Evolutionary conservation across 108 stramenopile species (phyloP).

Genomic region (Mayamaea pseudoterrestris): DNA sequence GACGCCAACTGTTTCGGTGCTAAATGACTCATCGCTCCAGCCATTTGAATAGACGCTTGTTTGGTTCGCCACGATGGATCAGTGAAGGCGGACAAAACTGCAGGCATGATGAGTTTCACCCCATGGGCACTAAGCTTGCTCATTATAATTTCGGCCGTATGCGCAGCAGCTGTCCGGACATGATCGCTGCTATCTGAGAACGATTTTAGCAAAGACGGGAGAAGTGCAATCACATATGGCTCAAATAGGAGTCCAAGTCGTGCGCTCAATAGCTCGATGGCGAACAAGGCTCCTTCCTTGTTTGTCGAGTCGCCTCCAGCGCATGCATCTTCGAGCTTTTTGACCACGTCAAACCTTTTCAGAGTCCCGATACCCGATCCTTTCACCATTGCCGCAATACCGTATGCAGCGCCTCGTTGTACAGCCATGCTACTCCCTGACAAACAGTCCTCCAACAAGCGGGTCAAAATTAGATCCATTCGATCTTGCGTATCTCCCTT

Average conservation of each 20-base stretch:
- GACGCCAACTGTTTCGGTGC: slow-evolving; percentile 96
- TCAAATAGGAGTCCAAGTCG: slow-evolving; percentile 94
- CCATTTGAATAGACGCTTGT: slow-evolving; percentile 90
- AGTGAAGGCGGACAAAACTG: slow-evolving; percentile 87
- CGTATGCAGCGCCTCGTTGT: slow-evolving; percentile 90
- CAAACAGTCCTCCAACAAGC: slow-evolving; percentile 52
- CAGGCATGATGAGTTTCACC: slow-evolving; percentile 94
- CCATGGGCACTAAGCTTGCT: slow-evolving; percentile 92
- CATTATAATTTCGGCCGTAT: slow-evolving; percentile 88
- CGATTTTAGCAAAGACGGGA: slow-evolving; percentile 88
- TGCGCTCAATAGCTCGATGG: slow-evolving; percentile 85
- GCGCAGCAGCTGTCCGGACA: slow-evolving; percentile 85
- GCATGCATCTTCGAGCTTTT: slow-evolving; percentile 78
- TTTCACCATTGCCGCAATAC: slow-evolving; percentile 94
- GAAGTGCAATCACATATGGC: slow-evolving; percentile 95
- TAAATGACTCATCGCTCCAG: slow-evolving; percentile 95
- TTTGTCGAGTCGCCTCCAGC: slow-evolving; percentile 34
- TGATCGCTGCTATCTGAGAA: slow-evolving; percentile 89
- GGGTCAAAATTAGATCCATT: slow-evolving; percentile 47
- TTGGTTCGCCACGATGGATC: slow-evolving; percentile 97
- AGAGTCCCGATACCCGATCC: slow-evolving; percentile 93
- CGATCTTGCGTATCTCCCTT: slow-evolving; percentile 68
- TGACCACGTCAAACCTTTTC: slow-evolving; percentile 88
- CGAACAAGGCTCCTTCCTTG: slow-evolving; percentile 94
- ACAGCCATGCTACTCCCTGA: slow-evolving; percentile 44